Conservation (phyloP, 345 rosid species). For the Gossypium longicalyx region DNA sequence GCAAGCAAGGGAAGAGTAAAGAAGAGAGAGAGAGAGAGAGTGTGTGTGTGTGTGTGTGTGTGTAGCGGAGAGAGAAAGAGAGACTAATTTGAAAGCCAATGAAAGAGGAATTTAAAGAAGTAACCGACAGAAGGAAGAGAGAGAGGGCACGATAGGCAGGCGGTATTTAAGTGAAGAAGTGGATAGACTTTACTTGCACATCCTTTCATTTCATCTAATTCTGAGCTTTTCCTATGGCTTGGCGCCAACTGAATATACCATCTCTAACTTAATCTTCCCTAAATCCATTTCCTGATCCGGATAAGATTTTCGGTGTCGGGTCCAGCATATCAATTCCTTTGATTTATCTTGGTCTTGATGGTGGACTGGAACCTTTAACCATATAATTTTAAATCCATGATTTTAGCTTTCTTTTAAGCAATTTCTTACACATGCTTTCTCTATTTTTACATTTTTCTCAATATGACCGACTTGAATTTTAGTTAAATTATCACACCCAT, state of each 20-base stretch:
- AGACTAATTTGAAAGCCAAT: neutral
- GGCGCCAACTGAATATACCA: constrained; percentile 32
- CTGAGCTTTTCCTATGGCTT: constrained; percentile 23
- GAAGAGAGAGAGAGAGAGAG: neutral
- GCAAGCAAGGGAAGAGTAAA: neutral
- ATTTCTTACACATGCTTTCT: too few species aligned
- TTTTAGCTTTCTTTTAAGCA: too few species aligned
- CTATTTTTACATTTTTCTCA: too few species aligned
- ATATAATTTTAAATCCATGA: too few species aligned
- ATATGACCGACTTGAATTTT: too few species aligned
- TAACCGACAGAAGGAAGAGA: neutral
- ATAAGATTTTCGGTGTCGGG: too few species aligned
- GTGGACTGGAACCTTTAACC: too few species aligned
- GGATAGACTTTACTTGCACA: constrained; percentile 32
- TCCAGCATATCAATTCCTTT: too few species aligned
- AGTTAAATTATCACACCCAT: too few species aligned
- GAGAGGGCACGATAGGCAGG: neutral
- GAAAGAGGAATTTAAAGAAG: neutral
- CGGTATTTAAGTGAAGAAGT: constrained; percentile 10
- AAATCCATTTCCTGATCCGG: too few species aligned
- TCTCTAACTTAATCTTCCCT: neutral
- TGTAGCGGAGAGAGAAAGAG: neutral
- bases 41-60: too few species aligned
- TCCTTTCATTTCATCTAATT: constrained; percentile 12
- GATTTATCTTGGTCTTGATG: too few species aligned